Evolutionary conservation across 2,329 filamentous ascomycete species (phyloP), one percentile per base, ranked within the genome.

Genomic region (Didymella arachidicola): DNA sequence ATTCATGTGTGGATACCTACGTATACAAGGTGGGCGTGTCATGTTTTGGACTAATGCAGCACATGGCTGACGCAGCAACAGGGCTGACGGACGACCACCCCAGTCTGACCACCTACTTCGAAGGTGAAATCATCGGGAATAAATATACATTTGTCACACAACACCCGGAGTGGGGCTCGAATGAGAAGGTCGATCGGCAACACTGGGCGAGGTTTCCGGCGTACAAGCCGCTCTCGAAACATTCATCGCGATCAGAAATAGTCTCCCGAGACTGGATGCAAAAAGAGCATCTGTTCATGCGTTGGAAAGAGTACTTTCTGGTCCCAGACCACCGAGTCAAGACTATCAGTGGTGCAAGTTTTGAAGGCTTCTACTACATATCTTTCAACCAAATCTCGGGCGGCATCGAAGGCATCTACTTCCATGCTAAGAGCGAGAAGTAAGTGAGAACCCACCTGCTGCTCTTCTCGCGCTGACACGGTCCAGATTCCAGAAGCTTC

Each of bases 281-380:
- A 73, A 84, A 88, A 63, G 93, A 97, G 68, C 89, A 96, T 75
- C 89, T 99, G 30, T 99, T 97, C 73, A 99, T 99, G 95, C 88
- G 95, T 60, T 99, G 95, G 95, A 99, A 99, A 78, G 95, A 99
- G 74, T 93, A 96, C 71, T 99, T 99, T 71, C 82, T 99, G 0
- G 95, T 99, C 0, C 95, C 95, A 1, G 93, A 99, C 72, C 95
- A 99, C 76, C 87, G 91, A 16, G 93, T 98, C 19, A 86, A 89
- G 61, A 96, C 91, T 11, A 97, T 99, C 61, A 91, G 88, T 32
- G 95, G 95, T 18, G 95, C 95, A 7, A 98, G 94, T 72, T 99
- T 98, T 60, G 95, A 99, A 74, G 95, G 95, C 0, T 99, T 99
- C 76, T 99, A 98, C 77, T 99, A 99, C 73, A 98, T 99, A 66